Evolutionary conservation across 176 grass and related monocot genomes (phyloP), one percentile per base, ranked within the genome.

Genomic region (Themeda triandra): DNA sequence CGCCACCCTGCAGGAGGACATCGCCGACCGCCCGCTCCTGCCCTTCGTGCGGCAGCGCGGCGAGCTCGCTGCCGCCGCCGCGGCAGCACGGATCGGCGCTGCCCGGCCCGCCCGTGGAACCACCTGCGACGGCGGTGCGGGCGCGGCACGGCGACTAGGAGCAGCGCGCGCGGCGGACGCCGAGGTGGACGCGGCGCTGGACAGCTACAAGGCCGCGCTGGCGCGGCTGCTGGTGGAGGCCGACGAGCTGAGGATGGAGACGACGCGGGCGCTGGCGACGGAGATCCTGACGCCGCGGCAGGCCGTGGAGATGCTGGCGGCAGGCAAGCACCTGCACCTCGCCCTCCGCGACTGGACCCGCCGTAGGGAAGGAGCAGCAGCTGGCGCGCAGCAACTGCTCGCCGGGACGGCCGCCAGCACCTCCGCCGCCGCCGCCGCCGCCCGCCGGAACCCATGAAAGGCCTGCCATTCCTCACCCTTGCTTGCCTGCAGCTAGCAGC

Each of bases 11-110:
- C 92, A 94, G 58, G 95, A 97, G 81, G 82, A 83, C 77, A 11
- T 97, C 78, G 90, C 92, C 25, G 92, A 91, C 86, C 77, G 58
- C 40, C 92, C 95, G 54, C 86, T 97, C n/a, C 80, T 97, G 23
- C 86, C 92, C 5, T 78, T 97, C 66, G 41, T 92, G 32, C 69
- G 76, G 45, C 82, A 37, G 56, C 82, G 76, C 18, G 40, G 76
- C n/a, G 59, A 46, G 71, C 42, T 36, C 44, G 32, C 72, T 0
- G 14, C 24, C 25, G 87, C 63, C 4, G 13, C 29, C 31, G 68
- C 56, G 15, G 36, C 10, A 12, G 11, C 4, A 0, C 18, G 2
- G 39, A 4, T 37, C 45, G 31, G 32, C 71, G 27, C 29, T 15
- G n/a, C n/a, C n/a, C n/a, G n/a, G n/a, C n/a, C n/a, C n/a, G 81